phyloP scores from a whole-genome alignment of 139 green algal genomes.

The Picochlorum sp. region DNA sequence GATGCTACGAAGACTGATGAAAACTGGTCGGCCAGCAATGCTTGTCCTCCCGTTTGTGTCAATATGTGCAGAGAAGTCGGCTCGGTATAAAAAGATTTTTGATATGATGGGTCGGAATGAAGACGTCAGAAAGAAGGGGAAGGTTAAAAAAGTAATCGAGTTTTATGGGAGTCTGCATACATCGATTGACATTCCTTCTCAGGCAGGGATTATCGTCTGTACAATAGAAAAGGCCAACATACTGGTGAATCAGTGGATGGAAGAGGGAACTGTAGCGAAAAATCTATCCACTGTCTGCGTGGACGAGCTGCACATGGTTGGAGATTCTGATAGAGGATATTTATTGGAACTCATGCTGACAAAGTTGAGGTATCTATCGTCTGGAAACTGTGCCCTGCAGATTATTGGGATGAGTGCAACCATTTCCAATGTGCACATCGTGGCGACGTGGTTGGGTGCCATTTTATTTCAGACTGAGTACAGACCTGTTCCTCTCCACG shows the following conservation, averaged over 20 bases:
- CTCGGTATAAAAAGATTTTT: conserved; percentile 23
- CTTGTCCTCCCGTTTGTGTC: conserved; percentile 55
- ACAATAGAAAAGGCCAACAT: conserved; percentile 82
- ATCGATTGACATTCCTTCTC: conserved; percentile 1
- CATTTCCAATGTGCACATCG: conserved; percentile 70
- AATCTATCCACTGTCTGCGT: conserved; percentile 57
- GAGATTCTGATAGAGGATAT: conserved; percentile 75
- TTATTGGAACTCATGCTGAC: conserved; percentile 95
- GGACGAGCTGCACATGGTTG: conserved; percentile 71
- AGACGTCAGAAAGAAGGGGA: conserved; percentile 17
- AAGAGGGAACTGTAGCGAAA: conserved; percentile 20
- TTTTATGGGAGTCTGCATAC: conserved; percentile 19
- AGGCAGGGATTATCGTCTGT: conserved; percentile 59
- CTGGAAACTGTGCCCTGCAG: conserved; percentile 50
- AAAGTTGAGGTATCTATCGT: conserved; percentile 73
- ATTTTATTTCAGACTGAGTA: conserved; percentile 54
- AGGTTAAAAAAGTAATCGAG: conserved; percentile 14
- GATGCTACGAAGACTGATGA: conserved; percentile 54
- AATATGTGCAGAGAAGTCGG: conserved; percentile 56
- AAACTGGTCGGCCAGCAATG: conserved; percentile 20
- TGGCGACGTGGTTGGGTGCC: conserved; percentile 79
- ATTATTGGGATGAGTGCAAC: conserved; percentile 95
- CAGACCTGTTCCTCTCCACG: conserved; percentile 72
- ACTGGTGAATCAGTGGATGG: conserved; percentile 44
- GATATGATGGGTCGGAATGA: neutral